Conservation (phyloP, 306 rosid species). For the Macrotyloma uniflorum region DNA sequence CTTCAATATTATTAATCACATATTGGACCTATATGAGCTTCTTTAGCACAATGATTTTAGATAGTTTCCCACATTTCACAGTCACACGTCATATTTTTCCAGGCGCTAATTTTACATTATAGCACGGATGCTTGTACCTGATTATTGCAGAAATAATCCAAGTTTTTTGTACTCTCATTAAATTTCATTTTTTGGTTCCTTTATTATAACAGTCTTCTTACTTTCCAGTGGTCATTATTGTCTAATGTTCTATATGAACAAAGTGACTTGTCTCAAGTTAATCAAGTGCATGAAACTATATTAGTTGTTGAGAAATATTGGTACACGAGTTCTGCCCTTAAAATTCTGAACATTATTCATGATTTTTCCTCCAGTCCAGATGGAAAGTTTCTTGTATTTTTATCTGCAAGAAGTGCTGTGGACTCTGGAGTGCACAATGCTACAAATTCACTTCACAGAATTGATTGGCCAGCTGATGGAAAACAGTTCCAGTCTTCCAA, state of each 20-base stretch:
- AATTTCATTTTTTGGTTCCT: conserved; percentile 5
- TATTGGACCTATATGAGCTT: conserved; percentile 21
- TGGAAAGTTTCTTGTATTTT: conserved; percentile 75
- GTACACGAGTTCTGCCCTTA: conserved; percentile 9
- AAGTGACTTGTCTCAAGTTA: neutral
- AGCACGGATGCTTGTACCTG: neutral
- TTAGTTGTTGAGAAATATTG: conserved; percentile 4
- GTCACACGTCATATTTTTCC: neutral
- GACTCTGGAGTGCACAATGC: conserved; percentile 85
- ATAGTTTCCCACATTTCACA: neutral
- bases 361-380: conserved; percentile 66
- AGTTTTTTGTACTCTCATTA: neutral
- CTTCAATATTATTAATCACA: conserved; percentile 1
- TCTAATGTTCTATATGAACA: neutral
- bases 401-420: conserved; percentile 75
- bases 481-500: conserved; percentile 44
- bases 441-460: conserved; percentile 86
- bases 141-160: neutral
- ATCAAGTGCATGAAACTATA: conserved; percentile 2
- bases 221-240: neutral
- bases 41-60: neutral
- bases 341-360: conserved; percentile 18
- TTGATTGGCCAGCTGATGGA: conserved; percentile 73
- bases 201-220: neutral
- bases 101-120: neutral